Evolutionary conservation across 495 filamentous ascomycete species (phyloP).

Genomic region (Collariella sp.): DNA sequence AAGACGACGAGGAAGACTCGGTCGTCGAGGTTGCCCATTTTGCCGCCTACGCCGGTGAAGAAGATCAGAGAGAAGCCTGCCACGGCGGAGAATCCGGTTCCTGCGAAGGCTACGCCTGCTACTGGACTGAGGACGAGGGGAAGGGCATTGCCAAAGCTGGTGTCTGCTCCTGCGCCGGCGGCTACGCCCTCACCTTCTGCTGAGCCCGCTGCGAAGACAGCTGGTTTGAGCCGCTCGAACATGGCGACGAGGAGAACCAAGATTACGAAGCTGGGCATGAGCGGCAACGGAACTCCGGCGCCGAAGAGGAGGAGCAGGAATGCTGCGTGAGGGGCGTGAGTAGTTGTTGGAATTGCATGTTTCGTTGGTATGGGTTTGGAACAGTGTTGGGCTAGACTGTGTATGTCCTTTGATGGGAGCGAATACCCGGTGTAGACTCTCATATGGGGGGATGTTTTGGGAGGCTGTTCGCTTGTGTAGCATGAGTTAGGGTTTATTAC

Average conservation of each 20-base stretch:
- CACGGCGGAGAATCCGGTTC: not conserved
- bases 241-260: slow-evolving; percentile 22
- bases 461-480: not conserved
- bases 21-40: slow-evolving; percentile 12
- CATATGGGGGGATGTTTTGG: not conserved
- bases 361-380: not conserved
- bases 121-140: not conserved
- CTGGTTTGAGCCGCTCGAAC: not conserved
- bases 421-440: not conserved
- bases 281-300: slow-evolving; percentile 30
- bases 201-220: not conserved
- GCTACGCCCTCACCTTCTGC: not conserved
- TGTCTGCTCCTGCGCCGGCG: slow-evolving; percentile 2
- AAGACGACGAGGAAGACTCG: slow-evolving; percentile 13
- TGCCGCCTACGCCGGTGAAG: slow-evolving; percentile 16
- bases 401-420: not conserved
- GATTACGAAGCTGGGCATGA: slow-evolving; percentile 27
- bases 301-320: slow-evolving; percentile 23
- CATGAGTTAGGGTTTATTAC: not conserved
- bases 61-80: slow-evolving; percentile 7
- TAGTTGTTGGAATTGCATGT: not conserved
- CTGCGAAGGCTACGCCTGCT: not conserved
- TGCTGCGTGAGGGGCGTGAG: not conserved
- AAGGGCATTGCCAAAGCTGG: not conserved
- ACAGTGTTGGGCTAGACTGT: not conserved